Evolutionary conservation across 2,329 filamentous ascomycete species (phyloP).

Genomic region (Xylaria sp.): DNA sequence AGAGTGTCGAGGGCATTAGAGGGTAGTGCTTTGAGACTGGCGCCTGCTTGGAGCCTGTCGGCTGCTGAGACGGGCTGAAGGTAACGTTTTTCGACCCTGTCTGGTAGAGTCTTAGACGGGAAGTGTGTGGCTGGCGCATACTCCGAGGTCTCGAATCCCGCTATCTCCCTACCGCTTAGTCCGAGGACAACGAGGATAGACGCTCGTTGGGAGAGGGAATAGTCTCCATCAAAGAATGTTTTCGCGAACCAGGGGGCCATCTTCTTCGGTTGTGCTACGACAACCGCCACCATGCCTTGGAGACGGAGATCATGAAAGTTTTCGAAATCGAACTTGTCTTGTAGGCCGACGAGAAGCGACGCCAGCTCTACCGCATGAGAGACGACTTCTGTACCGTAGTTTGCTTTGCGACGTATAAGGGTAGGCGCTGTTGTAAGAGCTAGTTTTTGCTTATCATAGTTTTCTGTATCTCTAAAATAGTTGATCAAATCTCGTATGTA

Average conservation of each 20-base stretch:
- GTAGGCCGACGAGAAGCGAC: slow-evolving; percentile 78
- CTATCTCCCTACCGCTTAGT: slow-evolving; percentile 83
- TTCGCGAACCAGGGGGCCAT: slow-evolving; percentile 88
- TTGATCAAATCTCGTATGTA: slow-evolving; percentile 88
- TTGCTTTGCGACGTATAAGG: slow-evolving; percentile 87
- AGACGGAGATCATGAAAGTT: slow-evolving; percentile 80
- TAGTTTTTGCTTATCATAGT: slow-evolving; percentile 84
- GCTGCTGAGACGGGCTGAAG: slow-evolving; percentile 51
- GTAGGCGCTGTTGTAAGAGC: slow-evolving; percentile 79
- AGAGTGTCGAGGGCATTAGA: slow-evolving; percentile 74
- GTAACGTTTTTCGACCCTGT: slow-evolving; percentile 79
- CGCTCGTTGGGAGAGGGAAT: slow-evolving; percentile 85
- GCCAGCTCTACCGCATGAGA: slow-evolving; percentile 87
- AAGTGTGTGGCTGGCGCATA: slow-evolving; percentile 68
- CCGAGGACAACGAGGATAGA: slow-evolving; percentile 85
- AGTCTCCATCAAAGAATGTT: slow-evolving; percentile 91
- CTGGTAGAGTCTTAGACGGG: slow-evolving; percentile 82
- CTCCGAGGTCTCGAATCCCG: slow-evolving; percentile 74
- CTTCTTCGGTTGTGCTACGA: slow-evolving; percentile 77
- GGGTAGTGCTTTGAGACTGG: slow-evolving; percentile 63
- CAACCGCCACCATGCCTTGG: slow-evolving; percentile 83
- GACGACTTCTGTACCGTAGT: slow-evolving; percentile 87
- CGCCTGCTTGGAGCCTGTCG: slow-evolving; percentile 44
- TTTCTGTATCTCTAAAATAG: slow-evolving; percentile 83
- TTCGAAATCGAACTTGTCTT: slow-evolving; percentile 86